These are phyloP conservation scores for Solanum neorickii DNA, from an alignment of 257 asterid species.

Conservation along the genomic window DNA sequence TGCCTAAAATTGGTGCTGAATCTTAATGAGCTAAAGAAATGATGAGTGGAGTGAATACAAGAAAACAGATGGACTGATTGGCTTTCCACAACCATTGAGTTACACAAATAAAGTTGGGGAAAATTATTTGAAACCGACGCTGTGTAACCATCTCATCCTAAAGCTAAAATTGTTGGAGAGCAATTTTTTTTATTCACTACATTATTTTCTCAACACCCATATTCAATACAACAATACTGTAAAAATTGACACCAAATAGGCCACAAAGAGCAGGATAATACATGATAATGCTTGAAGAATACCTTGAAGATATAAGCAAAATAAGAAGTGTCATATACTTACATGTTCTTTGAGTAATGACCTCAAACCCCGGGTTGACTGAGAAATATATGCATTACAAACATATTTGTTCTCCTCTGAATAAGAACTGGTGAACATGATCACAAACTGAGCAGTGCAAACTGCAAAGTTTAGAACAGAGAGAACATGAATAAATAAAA, in stretches of 20 bases:
- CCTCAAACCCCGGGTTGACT: slow-evolving; percentile 79
- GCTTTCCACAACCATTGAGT: not conserved
- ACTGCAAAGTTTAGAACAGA: slow-evolving; percentile 40
- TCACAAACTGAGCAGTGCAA: slow-evolving; percentile 71
- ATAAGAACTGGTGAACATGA: slow-evolving; percentile 55
- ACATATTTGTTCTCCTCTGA: slow-evolving; percentile 30
- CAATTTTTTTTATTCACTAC: not conserved
- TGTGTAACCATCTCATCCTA: not conserved
- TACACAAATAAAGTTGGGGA: not conserved
- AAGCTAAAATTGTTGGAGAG: not conserved
- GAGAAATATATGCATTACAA: slow-evolving; percentile 79
- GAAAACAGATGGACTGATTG: not conserved
- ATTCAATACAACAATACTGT: not conserved
- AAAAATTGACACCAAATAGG: not conserved
- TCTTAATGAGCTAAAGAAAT: not conserved
- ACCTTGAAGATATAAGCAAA: not conserved
- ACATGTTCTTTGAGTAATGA: slow-evolving; percentile 79
- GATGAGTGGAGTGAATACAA: not conserved
- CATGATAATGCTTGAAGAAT: not conserved
- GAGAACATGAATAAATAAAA: slow-evolving; percentile 4
- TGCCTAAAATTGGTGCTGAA: not conserved
- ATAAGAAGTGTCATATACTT: slow-evolving; percentile 24
- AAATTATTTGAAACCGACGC: not conserved
- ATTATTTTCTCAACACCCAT: not conserved
- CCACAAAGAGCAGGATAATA: not conserved